Percentiles rank a stretch among this genome's conserved stretches.
These are phyloP conservation scores for Aquilaria malaccensis DNA, from an alignment of 345 rosid genomes.

Conservation along the genomic window DNA sequence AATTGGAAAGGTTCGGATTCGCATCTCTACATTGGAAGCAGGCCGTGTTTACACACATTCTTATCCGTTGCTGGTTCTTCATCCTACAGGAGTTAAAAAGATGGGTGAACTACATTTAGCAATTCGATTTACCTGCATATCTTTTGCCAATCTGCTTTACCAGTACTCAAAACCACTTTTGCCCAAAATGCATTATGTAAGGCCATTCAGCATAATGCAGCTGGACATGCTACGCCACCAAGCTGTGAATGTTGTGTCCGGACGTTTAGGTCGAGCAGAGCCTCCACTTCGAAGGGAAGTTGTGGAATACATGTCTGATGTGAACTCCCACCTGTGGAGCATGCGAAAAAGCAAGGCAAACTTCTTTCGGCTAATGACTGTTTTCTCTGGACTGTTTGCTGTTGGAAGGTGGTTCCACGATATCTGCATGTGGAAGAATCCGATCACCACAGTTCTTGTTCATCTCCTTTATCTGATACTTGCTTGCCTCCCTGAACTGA, in stretches of 20 bases:
- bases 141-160: slow-evolving; percentile 81
- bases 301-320: slow-evolving; percentile 92
- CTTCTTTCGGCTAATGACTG: slow-evolving; percentile 79
- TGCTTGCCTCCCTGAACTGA: slow-evolving; percentile 82
- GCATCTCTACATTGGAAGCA: slow-evolving; percentile 84
- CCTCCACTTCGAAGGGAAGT: slow-evolving; percentile 92
- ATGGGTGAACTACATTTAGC: slow-evolving; percentile 98
- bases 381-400: slow-evolving; percentile 68
- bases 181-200: slow-evolving; percentile 89
- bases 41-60: slow-evolving; percentile 89
- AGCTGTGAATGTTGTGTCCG: slow-evolving; percentile 75
- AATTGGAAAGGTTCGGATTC: slow-evolving; percentile 93
- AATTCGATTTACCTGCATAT: slow-evolving; percentile 70
- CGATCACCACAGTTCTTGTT: slow-evolving; percentile 78
- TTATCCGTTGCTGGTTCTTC: slow-evolving; percentile 87
- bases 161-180: slow-evolving; percentile 75
- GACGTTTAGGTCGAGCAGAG: slow-evolving; percentile 79
- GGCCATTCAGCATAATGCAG: slow-evolving; percentile 83
- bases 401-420: slow-evolving; percentile 80
- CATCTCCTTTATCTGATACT: slow-evolving; percentile 84
- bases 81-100: slow-evolving; percentile 83
- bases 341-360: slow-evolving; percentile 97
- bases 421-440: slow-evolving; percentile 83
- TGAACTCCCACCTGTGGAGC: slow-evolving; percentile 93
- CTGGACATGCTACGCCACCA: slow-evolving; percentile 85